phyloP scores from a whole-genome alignment of 1,139 yeast species.

The Kodamaea derodonti region DNA sequence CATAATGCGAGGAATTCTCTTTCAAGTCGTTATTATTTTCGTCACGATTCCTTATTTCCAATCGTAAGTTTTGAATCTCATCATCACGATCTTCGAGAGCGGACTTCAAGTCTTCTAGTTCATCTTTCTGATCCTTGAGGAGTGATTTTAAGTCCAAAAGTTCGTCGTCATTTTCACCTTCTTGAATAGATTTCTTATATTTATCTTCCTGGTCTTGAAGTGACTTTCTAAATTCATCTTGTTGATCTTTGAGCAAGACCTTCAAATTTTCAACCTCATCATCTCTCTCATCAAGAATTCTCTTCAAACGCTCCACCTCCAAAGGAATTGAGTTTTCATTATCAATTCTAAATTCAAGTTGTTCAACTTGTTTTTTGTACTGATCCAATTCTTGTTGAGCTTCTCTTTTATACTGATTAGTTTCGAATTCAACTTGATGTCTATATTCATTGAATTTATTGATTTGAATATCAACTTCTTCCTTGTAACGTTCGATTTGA shows the following conservation, averaged over 20 bases:
- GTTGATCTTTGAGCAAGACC: neutral
- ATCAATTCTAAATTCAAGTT: neutral
- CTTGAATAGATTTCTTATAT: neutral
- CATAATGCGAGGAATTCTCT: constrained; percentile 1
- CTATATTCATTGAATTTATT: constrained; percentile 5
- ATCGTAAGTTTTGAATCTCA: constrained; percentile 18
- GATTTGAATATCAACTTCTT: neutral
- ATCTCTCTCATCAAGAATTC: neutral
- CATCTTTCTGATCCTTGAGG: neutral
- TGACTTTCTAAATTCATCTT: neutral
- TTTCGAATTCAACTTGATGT: constrained; percentile 2
- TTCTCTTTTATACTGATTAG: neutral
- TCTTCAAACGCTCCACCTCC: neutral
- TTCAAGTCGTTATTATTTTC: constrained; percentile 3
- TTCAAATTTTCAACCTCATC: neutral
- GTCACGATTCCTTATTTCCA: constrained; percentile 15
- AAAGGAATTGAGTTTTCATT: neutral
- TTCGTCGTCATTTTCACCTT: constrained; percentile 4
- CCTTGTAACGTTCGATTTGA: neutral
- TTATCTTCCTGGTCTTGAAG: neutral
- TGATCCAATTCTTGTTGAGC: neutral
- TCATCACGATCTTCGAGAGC: constrained; percentile 8
- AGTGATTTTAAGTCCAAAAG: neutral
- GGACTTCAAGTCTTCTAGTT: constrained; percentile 5
- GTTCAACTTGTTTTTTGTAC: neutral